Evolutionary conservation across 176 grass and related monocot genomes (phyloP).

Genomic region (Areca catechu): DNA sequence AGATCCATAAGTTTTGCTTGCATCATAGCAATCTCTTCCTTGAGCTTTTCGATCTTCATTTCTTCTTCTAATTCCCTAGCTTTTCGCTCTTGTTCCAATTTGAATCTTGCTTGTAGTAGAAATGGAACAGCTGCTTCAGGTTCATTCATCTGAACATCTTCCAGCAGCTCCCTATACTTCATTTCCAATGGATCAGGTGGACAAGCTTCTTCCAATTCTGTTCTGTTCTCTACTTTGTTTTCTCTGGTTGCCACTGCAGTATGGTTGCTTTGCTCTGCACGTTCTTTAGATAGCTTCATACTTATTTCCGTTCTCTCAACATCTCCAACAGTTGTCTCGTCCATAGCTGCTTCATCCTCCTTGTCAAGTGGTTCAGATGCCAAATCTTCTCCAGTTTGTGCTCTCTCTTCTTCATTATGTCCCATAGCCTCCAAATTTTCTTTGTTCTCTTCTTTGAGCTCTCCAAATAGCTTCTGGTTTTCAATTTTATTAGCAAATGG

Average conservation of each 20-base stretch:
- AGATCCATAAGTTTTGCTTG: conserved; percentile 33
- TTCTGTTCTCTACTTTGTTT: conserved; percentile 10
- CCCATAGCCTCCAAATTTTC: not conserved
- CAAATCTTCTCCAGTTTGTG: not conserved
- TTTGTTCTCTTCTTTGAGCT: conserved; percentile 5
- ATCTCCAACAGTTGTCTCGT: not conserved
- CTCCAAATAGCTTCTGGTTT: not conserved
- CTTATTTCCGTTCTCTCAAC: not conserved
- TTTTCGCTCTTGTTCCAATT: conserved; percentile 39
- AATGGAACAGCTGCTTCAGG: conserved; percentile 1
- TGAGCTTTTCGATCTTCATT: conserved; percentile 37
- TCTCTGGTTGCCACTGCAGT: no score
- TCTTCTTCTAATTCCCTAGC: conserved; percentile 27
- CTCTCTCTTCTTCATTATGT: not conserved
- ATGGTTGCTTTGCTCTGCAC: no score
- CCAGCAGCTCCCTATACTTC: conserved; percentile 7
- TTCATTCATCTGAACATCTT: conserved; percentile 4
- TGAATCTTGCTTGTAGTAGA: conserved; percentile 30
- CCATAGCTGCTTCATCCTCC: not conserved
- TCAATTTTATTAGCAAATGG: no score
- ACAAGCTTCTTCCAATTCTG: not conserved
- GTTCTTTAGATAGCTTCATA: conserved; percentile 1
- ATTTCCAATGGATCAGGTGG: not conserved
- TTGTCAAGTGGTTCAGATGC: not conserved
- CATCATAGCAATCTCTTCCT: conserved; percentile 36